These are phyloP conservation scores for Malus asiatica DNA, from an alignment of 306 rosid species.

Conservation along the genomic window DNA sequence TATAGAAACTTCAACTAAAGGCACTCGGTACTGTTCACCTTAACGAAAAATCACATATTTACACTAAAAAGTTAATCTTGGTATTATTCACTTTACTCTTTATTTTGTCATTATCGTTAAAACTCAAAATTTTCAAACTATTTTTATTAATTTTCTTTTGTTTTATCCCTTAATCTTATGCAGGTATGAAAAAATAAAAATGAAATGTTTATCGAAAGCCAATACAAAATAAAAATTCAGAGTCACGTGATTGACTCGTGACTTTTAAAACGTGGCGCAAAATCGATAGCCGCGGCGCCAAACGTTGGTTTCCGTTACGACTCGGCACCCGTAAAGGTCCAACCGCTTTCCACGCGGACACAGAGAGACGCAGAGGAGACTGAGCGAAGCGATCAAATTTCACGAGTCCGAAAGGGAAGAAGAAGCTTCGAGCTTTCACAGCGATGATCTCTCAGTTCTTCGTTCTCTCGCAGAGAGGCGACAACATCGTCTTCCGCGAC, in stretches of 20 bases:
- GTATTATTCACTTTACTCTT: no score
- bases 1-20: no score
- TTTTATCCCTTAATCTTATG: no score
- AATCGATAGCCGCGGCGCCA: not conserved
- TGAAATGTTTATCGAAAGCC: no score
- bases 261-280: constrained; percentile 14
- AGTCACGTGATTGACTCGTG: constrained; percentile 16
- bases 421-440: not conserved
- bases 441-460: constrained; percentile 89
- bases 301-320: not conserved
- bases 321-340: no score
- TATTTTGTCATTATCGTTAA: no score
- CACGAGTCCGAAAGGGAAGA: not conserved
- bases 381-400: not conserved
- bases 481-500: constrained; percentile 84
- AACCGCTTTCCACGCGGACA: not conserved
- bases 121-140: no score
- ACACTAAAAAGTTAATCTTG: no score
- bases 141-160: no score
- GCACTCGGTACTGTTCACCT: no score
- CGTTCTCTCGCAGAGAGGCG: constrained; percentile 92
- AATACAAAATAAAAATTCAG: not conserved
- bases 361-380: not conserved
- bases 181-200: no score
- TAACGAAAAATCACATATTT: no score